Evolutionary conservation across 2,329 filamentous ascomycete species (phyloP).

Genomic region (Alternaria atra): DNA sequence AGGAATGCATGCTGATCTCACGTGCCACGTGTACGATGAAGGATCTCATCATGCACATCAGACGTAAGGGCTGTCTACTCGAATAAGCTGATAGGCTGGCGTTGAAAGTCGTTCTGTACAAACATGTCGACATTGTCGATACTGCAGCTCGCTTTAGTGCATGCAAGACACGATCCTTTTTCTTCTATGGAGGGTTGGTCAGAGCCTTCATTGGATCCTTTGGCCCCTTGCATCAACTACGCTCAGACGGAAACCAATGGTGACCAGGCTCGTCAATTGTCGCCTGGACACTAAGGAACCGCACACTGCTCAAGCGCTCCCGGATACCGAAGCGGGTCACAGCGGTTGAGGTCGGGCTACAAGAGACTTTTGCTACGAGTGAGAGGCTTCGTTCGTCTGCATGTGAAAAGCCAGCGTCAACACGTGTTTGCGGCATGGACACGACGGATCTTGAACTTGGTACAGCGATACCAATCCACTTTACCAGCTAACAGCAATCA

Average conservation of each 20-base stretch:
- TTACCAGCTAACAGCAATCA: not conserved
- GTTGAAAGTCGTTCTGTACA: not conserved
- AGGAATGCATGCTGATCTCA: not conserved
- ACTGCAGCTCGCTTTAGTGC: constrained; percentile 20
- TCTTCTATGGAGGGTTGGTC: constrained; percentile 2
- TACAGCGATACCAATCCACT: not conserved
- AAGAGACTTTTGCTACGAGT: not conserved
- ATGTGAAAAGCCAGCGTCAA: not conserved
- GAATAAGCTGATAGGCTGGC: not conserved
- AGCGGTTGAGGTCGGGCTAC: not conserved
- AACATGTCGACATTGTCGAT: constrained; percentile 11
- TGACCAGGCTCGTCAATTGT: constrained; percentile 1
- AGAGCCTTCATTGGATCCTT: constrained; percentile 8
- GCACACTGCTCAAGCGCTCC: not conserved
- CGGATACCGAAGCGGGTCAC: not conserved
- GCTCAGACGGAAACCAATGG: constrained; percentile 10
- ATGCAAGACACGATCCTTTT: constrained; percentile 19
- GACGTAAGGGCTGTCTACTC: not conserved
- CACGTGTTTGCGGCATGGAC: not conserved
- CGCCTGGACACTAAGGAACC: not conserved
- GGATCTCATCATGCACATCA: not conserved
- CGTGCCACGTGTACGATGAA: not conserved
- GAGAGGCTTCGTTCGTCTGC: not conserved
- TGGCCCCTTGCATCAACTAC: constrained; percentile 16
- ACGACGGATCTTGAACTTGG: not conserved